Base-by-base conservation (phyloP, 768 basidiomycete species). In the Thelephora aurantiotincta region DNA sequence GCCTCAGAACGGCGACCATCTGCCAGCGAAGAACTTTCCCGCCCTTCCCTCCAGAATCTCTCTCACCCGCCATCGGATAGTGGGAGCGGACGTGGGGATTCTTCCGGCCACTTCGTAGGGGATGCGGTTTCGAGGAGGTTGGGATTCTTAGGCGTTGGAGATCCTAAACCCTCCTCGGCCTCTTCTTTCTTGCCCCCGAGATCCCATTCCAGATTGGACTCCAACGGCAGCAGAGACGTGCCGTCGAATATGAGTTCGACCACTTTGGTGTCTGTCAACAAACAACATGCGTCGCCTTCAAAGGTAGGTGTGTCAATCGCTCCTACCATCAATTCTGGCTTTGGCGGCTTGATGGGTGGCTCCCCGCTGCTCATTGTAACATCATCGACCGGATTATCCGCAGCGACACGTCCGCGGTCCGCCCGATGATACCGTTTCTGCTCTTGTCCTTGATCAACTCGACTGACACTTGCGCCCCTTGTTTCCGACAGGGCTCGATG, bases 401-500 rank as follows among this genome's bases (percentile, higher is more conserved):
- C 26, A 30, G 26, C 26, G 26, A 30, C 26, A 30, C 26, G 26
- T 9, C 9, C 26, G 9, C 26, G 26, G 26, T 9, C 9, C 9
- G 26, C 5, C 26, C 26, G 26, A 30, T 30, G 26, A 30, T 14
- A 14, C 19, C 14, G 22, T n/a, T 41, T 16, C 38, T 6, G 11
- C 19, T 20, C 16, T 18, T 45, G 44, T 45, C 44, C 19, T 20
- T 22, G 37, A 41, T 41, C 37, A 20, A 16, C 37, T 20, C 16
- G 6, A 6, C 20, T 20, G 20, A 16, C 37, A 11, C 20, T 16
- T 11, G 5, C 20, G 16, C 11, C 37, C 37, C 20, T 41, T 41
- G 20, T n/a, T 18, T 23, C 3, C 11, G 44, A 11, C 26, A 49
- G 41, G 73, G 77, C 9, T 75, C 82, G 16, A 18, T 22, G 59